Evolutionary conservation across 345 rosid genomes (phyloP).

Genomic region (Citrus reticulata): DNA sequence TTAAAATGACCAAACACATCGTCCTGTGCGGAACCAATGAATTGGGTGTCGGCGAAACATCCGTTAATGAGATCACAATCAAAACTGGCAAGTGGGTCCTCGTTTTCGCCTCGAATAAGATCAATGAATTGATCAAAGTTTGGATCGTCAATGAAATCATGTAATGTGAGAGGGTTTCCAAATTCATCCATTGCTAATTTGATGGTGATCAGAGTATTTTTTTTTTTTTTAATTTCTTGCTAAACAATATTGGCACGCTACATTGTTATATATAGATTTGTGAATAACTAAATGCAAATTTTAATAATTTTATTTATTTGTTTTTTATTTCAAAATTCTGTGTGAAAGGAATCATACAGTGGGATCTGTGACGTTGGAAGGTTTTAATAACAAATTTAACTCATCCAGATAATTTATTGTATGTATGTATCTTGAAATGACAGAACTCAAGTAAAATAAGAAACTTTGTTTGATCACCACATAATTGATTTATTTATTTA

Average conservation of each 20-base stretch:
- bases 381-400: not conserved
- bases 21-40: constrained; percentile 9
- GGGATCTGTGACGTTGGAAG: not conserved
- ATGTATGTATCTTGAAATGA: not conserved
- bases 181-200: constrained; percentile 12
- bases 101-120: constrained; percentile 52
- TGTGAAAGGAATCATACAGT: not conserved
- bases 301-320: too few relatives aligned
- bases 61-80: constrained; percentile 32
- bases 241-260: too few relatives aligned
- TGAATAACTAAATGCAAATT: too few relatives aligned
- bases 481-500: too few relatives aligned
- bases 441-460: not conserved
- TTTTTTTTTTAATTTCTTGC: too few relatives aligned
- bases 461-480: not conserved
- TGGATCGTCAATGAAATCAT: constrained; percentile 48
- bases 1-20: constrained; percentile 12
- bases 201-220: not conserved
- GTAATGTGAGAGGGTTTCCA: constrained; percentile 23
- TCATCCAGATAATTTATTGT: not conserved
- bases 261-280: not conserved
- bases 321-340: not conserved
- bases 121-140: constrained; percentile 57
- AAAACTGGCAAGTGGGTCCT: constrained; percentile 21
- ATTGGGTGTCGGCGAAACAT: constrained; percentile 20